phyloP scores from a whole-genome alignment of 768 basidiomycete species.

The Russula griseocarnosa region DNA sequence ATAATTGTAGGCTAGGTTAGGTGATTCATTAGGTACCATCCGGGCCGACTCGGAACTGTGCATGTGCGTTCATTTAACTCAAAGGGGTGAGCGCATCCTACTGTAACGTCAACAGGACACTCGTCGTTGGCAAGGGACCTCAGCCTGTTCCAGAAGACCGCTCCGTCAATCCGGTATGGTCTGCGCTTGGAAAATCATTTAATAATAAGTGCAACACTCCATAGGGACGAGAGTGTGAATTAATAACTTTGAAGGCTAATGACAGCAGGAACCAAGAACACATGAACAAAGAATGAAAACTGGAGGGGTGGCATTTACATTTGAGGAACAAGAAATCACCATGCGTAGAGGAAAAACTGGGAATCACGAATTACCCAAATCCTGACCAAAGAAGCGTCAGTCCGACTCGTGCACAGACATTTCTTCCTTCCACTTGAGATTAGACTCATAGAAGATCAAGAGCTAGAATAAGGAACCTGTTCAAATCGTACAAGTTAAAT shows the following conservation, averaged over 20 bases:
- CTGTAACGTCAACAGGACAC: neutral
- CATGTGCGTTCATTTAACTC: neutral
- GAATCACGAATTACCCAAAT: neutral
- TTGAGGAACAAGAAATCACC: constrained; percentile 14
- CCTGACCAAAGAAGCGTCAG: neutral
- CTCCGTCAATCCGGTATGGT: neutral
- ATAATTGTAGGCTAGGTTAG: too few species aligned
- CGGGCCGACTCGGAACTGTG: too few species aligned
- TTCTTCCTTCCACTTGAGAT: constrained; percentile 55
- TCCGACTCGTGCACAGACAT: constrained; percentile 30
- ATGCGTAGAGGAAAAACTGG: too few species aligned
- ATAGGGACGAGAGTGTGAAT: neutral
- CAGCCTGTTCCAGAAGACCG: neutral
- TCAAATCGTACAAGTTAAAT: constrained; percentile 10
- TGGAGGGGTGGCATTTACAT: constrained; percentile 6
- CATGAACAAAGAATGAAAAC: constrained; percentile 11
- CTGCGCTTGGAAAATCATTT: neutral
- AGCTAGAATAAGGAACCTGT: constrained; percentile 41
- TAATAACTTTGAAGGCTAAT: neutral
- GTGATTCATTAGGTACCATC: too few species aligned
- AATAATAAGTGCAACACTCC: neutral
- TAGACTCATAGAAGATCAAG: constrained; percentile 60
- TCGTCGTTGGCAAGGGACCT: constrained; percentile 13
- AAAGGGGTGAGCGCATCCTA: neutral
- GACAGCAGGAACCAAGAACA: constrained; percentile 6